These are phyloP conservation scores for Camellia oleifera DNA, from an alignment of 179 eudicot genomes.

Conservation along the genomic window DNA sequence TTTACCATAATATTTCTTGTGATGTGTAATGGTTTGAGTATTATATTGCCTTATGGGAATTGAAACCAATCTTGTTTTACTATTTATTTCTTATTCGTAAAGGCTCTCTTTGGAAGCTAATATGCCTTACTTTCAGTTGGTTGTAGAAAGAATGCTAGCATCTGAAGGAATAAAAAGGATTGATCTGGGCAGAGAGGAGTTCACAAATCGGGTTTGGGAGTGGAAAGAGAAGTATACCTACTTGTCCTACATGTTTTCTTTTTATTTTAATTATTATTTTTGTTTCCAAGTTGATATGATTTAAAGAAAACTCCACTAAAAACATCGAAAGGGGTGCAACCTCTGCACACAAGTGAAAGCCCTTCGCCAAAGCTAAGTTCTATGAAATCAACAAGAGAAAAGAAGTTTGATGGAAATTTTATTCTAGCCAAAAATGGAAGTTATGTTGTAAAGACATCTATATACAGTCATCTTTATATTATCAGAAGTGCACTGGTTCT, in stretches of 20 bases:
- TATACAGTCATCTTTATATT: neutral
- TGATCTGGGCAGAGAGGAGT: conserved; percentile 87
- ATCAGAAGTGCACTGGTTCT: neutral
- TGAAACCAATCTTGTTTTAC: neutral
- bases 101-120: conserved; percentile 1
- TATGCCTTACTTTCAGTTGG: conserved; percentile 62
- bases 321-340: neutral
- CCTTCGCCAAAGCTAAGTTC: neutral
- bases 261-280: neutral
- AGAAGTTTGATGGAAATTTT: neutral
- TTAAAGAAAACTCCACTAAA: neutral
- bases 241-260: conserved; percentile 8
- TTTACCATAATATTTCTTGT: neutral
- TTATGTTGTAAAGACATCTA: neutral
- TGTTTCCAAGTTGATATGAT: neutral
- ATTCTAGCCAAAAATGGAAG: neutral
- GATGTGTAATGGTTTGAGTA: neutral
- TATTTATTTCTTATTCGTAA: neutral
- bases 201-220: conserved; percentile 86
- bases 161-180: conserved; percentile 85
- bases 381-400: neutral
- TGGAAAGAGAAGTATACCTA: conserved; percentile 92
- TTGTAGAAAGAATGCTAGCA: conserved; percentile 96
- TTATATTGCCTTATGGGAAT: neutral
- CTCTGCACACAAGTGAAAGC: neutral